These are phyloP conservation scores for Hypocreales sp. DNA, from an alignment of 2,329 filamentous ascomycete genomes.

Conservation along the genomic window DNA sequence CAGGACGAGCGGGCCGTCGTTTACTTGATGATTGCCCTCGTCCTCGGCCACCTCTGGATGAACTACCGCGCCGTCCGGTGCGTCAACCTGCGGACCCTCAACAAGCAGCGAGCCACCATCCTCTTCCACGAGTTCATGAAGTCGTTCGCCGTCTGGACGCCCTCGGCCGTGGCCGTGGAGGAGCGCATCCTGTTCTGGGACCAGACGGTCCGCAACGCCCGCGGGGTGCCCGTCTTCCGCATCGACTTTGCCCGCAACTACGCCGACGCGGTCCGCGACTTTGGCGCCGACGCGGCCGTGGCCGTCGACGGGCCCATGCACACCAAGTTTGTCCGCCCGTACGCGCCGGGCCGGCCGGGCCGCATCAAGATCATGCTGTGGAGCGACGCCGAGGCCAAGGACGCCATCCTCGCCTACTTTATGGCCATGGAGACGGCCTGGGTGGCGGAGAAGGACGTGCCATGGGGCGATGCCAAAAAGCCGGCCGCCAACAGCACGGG, in stretches of 20 bases:
- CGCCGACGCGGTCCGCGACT: constrained; percentile 15
- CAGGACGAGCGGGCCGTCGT: constrained; percentile 59
- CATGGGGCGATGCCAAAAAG: constrained; percentile 8
- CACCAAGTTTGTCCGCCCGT: constrained; percentile 14
- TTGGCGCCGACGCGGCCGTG: constrained; percentile 6
- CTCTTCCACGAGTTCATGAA: constrained; percentile 46
- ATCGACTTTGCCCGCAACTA: constrained; percentile 28
- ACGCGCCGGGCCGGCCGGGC: constrained; percentile 5
- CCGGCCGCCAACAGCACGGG: background rate
- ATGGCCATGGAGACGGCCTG: constrained; percentile 20
- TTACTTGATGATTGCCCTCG: constrained; percentile 52
- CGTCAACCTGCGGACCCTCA: constrained; percentile 72
- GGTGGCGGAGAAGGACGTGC: constrained; percentile 10
- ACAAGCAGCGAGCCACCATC: constrained; percentile 72
- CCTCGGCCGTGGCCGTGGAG: constrained; percentile 45
- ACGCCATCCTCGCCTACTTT: constrained; percentile 21
- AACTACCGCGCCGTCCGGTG: constrained; percentile 77
- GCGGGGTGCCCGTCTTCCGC: constrained; percentile 11
- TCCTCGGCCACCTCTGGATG: constrained; percentile 63
- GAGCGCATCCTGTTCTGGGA: constrained; percentile 46
- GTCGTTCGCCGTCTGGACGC: constrained; percentile 38
- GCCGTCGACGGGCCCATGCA: constrained; percentile 14
- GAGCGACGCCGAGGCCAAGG: constrained; percentile 11
- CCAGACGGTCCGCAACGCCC: constrained; percentile 13
- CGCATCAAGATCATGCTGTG: constrained; percentile 21